These are phyloP conservation scores for Lipomyces mesembrius DNA, from an alignment of 805 yeast species.

Conservation along the genomic window DNA sequence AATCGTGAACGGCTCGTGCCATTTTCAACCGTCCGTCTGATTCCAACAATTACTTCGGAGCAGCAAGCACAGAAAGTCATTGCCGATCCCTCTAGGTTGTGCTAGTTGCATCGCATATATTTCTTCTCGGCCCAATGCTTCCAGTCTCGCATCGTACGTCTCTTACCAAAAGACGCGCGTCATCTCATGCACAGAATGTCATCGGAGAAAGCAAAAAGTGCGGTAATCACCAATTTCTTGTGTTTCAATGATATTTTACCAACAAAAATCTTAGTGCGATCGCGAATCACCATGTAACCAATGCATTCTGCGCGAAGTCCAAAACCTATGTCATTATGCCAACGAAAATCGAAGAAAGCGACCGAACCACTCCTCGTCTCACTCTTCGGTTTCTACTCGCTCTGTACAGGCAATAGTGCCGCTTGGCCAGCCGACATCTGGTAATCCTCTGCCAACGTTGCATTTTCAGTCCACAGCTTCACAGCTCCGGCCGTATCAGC, in stretches of 20 bases:
- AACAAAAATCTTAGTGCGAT: slow-evolving; percentile 28
- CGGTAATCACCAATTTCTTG: background rate
- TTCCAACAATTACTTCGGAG: too few species aligned
- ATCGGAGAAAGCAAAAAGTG: slow-evolving; percentile 36
- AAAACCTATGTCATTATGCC: slow-evolving; percentile 28
- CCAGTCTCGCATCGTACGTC: background rate
- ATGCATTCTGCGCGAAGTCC: slow-evolving; percentile 29
- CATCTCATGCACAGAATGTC: slow-evolving; percentile 36
- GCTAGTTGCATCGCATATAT: too few species aligned
- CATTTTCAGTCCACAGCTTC: slow-evolving; percentile 4
- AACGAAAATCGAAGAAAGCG: slow-evolving; percentile 7
- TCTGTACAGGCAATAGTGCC: background rate
- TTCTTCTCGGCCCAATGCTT: background rate
- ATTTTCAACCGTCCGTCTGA: too few species aligned
- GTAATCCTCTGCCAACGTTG: slow-evolving; percentile 6
- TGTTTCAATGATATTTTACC: background rate
- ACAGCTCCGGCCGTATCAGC: background rate
- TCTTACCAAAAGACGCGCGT: slow-evolving; percentile 16
- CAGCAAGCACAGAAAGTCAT: background rate
- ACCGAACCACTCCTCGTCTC: background rate
- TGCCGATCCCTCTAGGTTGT: too few species aligned
- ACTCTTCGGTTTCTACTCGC: background rate
- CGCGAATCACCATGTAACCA: slow-evolving; percentile 35
- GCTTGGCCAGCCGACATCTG: slow-evolving; percentile 5
- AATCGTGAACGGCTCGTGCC: too few species aligned